Evolutionary conservation across 768 basidiomycete species (phyloP), one percentile per base, ranked within the genome.

Genomic region (Suillus subalutaceus): DNA sequence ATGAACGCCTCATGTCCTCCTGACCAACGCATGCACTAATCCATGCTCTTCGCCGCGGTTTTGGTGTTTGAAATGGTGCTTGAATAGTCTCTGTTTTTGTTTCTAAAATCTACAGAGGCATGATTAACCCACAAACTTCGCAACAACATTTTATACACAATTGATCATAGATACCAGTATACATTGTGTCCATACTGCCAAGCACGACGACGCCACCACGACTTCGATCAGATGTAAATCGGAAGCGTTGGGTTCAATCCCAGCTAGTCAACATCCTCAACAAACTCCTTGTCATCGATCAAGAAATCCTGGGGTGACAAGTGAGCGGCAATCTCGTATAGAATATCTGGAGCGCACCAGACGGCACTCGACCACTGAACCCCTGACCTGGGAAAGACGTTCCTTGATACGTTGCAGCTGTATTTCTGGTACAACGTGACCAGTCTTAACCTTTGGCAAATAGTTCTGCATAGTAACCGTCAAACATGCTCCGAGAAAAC

Each of bases 171-270:
- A 37, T 55, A 18, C 9, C 8, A 50, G 2, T 52, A 30, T 18
- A 52, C 26, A 26, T 26, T 26, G 26, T 35, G 26, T 35, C 35
- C 35, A 32, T 55, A 32, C 18, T 32, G 16, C 8, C 20, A 52
- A 52, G 3, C 18, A 55, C 5, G 10, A 32, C 20, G 20, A 35
- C 32, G 26, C 16, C 46, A 57, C 53, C 43, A 59, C 38, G 37
- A 64, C 6, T 40, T 32, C 12, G 53, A 43, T 61, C 63, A 94
- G 57, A 94, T 88, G 73, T 91, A 94, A 67, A 94, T 88, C 0
- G 91, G 92, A 63, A 94, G 78, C 2, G 90, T 89, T 4, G 92
- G 92, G 77, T 93, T 90, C 44, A 93, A 78, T 6, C 85, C 89
- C 20, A 74, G 80, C 93, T 93, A 94, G 63, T 91, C 89, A 1